Percentiles rank a stretch among this genome's conserved stretches.
These are phyloP conservation scores for Leptographium flavum DNA, from an alignment of 2,329 filamentous ascomycete genomes.

Conservation along the genomic window DNA sequence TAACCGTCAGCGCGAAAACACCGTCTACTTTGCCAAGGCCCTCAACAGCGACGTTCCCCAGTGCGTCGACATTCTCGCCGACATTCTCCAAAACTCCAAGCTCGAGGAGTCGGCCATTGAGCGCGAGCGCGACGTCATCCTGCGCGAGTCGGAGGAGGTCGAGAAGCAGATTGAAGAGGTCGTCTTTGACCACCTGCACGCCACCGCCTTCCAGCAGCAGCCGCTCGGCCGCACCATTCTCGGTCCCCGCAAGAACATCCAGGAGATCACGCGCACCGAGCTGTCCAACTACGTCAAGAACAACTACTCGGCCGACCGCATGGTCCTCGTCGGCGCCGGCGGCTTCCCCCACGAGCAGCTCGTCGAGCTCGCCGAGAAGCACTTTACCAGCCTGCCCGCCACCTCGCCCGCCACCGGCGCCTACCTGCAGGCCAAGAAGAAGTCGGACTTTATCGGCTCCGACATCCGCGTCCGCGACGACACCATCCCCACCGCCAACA, in stretches of 20 bases:
- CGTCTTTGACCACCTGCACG: constrained; percentile 97
- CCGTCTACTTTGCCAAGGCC: constrained; percentile 98
- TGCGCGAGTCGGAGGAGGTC: constrained; percentile 97
- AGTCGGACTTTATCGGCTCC: constrained; percentile 91
- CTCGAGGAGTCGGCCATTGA: constrained; percentile 87
- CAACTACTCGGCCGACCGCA: constrained; percentile 99
- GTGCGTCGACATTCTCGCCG: constrained; percentile 94
- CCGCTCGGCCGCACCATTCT: constrained; percentile 95
- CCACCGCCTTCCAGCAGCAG: constrained; percentile 94
- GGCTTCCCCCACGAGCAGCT: constrained; percentile 89
- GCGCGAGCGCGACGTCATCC: constrained; percentile 95
- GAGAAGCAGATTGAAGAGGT: constrained; percentile 99
- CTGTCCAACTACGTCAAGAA: constrained; percentile 94
- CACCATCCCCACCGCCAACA: constrained; percentile 90
- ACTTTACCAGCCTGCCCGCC: constrained; percentile 70
- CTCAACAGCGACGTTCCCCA: constrained; percentile 97
- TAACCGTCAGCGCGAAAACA: constrained; percentile 79
- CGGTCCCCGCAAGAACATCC: constrained; percentile 95
- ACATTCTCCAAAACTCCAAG: constrained; percentile 99
- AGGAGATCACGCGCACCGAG: constrained; percentile 85
- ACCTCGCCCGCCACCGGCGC: constrained; percentile 62
- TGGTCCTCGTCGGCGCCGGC: constrained; percentile 94
- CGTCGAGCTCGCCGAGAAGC: constrained; percentile 89
- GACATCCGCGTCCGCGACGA: constrained; percentile 94
- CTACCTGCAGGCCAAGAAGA: constrained; percentile 66